Evolutionary conservation across 2,329 filamentous ascomycete genomes (phyloP), one percentile per base, ranked within the genome.

Genomic region (Cladosporium halotolerans): DNA sequence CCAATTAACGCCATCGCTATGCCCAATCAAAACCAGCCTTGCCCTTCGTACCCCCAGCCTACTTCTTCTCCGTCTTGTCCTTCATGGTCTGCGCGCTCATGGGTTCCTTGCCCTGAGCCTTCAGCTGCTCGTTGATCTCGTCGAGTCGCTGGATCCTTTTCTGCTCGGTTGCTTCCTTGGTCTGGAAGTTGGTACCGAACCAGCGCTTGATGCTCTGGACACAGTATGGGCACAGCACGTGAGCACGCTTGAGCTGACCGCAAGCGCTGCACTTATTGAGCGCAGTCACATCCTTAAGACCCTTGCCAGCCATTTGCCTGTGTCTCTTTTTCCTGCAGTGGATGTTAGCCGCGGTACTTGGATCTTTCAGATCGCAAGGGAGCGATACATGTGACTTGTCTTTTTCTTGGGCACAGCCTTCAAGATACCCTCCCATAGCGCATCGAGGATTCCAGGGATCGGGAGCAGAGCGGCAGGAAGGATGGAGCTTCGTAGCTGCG

Each of bases 391-490:
- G 72, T 99, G 89, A 40, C 92, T 96, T 33, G 90, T 95, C 81
- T 97, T 99, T 77, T 96, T 97, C 80, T 99, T 99, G 4, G 93
- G 93, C 13, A 97, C 93, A 1, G 93, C 93, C 60, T 85, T 85
- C 61, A 99, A 78, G 43, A 99, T 81, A 5, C 88, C 90, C 62
- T 96, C 92, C 92, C 92, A 97, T 64, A 99, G 84, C 58, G 87
- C 88, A 53, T 82, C 84, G 18, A 96, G 73, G n/a, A 90, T 67
- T 4, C 80, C 79, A 5, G 87, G 84, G 48, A 91, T 76, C 46
- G 86, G 82, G 38, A 86, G 70, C 6, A 82, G 74, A 56, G 85
- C 73, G 13, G 80, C 73, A 32, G 83, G 59, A 76, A 78, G 54
- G 77, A 76, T 55, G 83, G 70, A 62, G 79, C 71, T 67, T 58